Conservation (phyloP, 2,329 filamentous ascomycete species). For the Claviceps spartinae region DNA sequence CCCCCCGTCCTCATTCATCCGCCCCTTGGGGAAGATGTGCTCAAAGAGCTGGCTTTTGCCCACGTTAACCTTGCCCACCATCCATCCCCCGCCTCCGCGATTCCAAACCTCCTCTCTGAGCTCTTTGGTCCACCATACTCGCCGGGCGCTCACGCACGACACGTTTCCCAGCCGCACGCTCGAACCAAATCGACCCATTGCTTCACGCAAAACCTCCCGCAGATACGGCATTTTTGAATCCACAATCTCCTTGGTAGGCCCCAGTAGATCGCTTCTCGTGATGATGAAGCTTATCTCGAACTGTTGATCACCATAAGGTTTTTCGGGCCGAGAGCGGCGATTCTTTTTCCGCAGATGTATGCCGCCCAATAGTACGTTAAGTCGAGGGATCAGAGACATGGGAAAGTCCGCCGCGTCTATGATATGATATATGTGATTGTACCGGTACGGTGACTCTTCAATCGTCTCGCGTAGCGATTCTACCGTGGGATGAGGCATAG, state of each 20-base stretch:
- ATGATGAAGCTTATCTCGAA: constrained; percentile 84
- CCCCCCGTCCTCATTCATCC: constrained; percentile 24
- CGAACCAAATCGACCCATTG: constrained; percentile 52
- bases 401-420: constrained; percentile 94
- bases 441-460: constrained; percentile 72
- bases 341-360: constrained; percentile 69
- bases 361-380: constrained; percentile 56
- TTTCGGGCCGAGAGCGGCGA: constrained; percentile 54
- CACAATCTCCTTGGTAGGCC: constrained; percentile 70
- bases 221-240: constrained; percentile 79
- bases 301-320: constrained; percentile 53
- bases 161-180: constrained; percentile 80
- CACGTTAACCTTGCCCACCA: constrained; percentile 97
- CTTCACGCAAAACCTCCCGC: constrained; percentile 59
- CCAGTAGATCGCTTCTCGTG: constrained; percentile 75
- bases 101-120: constrained; percentile 78
- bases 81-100: constrained; percentile 78
- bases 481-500: constrained; percentile 70
- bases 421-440: constrained; percentile 92
- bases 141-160: constrained; percentile 70
- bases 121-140: constrained; percentile 80
- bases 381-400: constrained; percentile 72
- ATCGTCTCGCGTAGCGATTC: constrained; percentile 74
- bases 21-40: constrained; percentile 69
- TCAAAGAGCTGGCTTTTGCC: constrained; percentile 91